These are phyloP conservation scores for Phlyctochytrium bullatum DNA, from an alignment of 192 early-diverging fungal species.

Conservation along the genomic window DNA sequence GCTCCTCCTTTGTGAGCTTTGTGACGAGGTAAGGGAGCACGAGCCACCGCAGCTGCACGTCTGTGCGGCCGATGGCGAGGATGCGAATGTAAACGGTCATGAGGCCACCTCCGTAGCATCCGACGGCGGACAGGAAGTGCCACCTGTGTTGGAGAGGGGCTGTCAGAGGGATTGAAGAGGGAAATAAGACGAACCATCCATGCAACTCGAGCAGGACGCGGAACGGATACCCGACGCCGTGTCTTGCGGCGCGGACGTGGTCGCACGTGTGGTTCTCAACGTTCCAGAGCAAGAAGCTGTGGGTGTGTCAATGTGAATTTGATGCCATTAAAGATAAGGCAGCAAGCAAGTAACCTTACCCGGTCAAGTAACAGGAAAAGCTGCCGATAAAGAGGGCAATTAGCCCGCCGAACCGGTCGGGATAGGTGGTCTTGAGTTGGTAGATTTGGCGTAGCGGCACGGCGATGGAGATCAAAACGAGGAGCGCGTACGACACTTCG, in stretches of 20 bases:
- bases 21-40: not conserved
- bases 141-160: too few species aligned
- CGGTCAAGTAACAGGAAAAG: not conserved
- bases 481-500: slow-evolving; percentile 37
- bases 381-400: not conserved
- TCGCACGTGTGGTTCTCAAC: slow-evolving; percentile 72
- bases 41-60: slow-evolving; percentile 28
- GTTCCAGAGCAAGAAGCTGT: slow-evolving; percentile 73
- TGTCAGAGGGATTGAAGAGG: too few species aligned
- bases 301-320: too few species aligned
- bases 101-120: slow-evolving; percentile 24
- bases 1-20: not conserved
- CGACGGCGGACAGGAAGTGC: slow-evolving; percentile 41
- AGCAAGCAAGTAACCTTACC: not conserved
- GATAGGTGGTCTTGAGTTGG: slow-evolving; percentile 10
- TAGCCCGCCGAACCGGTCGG: not conserved
- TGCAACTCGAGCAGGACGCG: slow-evolving; percentile 50
- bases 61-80: slow-evolving; percentile 28
- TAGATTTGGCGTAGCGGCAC: slow-evolving; percentile 29
- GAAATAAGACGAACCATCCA: too few species aligned
- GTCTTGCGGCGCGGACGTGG: slow-evolving; percentile 47
- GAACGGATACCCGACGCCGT: slow-evolving; percentile 45
- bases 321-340: too few species aligned
- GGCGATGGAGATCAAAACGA: slow-evolving; percentile 20
- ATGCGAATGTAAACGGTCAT: slow-evolving; percentile 18